Percentiles rank a stretch among this genome's conserved stretches.
These are phyloP conservation scores for Colletotrichum horii DNA, from an alignment of 2,329 filamentous ascomycete species.

Conservation along the genomic window DNA sequence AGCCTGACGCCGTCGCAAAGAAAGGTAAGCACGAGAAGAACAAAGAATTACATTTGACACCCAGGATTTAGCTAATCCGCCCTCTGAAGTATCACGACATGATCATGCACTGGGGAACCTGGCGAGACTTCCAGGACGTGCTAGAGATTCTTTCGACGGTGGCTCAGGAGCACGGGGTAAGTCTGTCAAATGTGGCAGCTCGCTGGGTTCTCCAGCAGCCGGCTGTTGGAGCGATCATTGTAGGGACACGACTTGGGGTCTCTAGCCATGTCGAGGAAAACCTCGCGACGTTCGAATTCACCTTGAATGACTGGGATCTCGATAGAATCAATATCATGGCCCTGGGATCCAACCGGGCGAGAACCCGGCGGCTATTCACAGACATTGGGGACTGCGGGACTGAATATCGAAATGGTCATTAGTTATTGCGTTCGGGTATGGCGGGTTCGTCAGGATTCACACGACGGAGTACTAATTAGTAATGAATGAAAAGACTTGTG, in stretches of 20 bases:
- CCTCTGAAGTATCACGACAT: background rate
- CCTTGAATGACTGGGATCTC: background rate
- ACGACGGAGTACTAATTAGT: background rate
- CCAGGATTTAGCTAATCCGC: background rate
- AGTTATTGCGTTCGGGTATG: background rate
- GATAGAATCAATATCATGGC: background rate
- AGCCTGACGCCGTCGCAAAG: background rate
- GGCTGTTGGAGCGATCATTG: background rate
- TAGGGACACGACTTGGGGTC: background rate
- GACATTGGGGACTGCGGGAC: background rate
- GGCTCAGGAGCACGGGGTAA: background rate
- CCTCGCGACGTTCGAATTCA: background rate
- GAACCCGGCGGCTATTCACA: background rate
- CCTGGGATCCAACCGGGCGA: background rate
- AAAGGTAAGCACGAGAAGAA: background rate
- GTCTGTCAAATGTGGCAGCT: background rate
- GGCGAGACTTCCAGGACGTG: background rate
- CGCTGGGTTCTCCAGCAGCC: constrained; percentile 2
- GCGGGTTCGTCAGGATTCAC: background rate
- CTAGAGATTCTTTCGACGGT: background rate
- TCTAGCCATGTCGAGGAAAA: background rate
- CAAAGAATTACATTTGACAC: background rate
- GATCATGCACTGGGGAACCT: background rate
- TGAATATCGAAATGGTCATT: background rate
- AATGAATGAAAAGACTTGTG: background rate